A percentile compares a stretch with the other conserved stretches of the same genome.
These are phyloP conservation scores for Aspergillus felis DNA, from an alignment of 2,329 filamentous ascomycete species.

Conservation along the genomic window DNA sequence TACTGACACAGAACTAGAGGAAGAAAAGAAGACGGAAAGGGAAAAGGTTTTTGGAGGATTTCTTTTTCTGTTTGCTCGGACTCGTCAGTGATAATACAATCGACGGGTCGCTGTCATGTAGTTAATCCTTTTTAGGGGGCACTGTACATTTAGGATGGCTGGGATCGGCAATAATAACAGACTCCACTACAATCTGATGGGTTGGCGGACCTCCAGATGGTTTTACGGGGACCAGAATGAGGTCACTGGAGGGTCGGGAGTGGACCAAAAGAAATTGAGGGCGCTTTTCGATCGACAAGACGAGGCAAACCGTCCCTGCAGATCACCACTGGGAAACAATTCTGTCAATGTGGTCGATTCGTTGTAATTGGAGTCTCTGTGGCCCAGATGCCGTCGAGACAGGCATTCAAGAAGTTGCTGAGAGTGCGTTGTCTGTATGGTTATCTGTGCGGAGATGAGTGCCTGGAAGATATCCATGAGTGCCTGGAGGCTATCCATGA, in stretches of 20 bases:
- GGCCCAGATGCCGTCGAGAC: background rate
- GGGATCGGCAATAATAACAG: constrained; percentile 8
- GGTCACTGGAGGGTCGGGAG: constrained; percentile 14
- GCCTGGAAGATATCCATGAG: background rate
- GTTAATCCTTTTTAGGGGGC: background rate
- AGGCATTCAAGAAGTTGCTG: background rate
- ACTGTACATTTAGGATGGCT: constrained; percentile 3
- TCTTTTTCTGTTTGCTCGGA: background rate
- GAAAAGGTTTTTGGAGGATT: background rate
- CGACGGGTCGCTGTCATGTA: background rate
- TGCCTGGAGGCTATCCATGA: background rate
- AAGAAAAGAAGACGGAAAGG: background rate
- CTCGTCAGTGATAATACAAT: background rate
- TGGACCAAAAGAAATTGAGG: constrained; percentile 6
- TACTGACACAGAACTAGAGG: background rate
- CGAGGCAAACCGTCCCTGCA: constrained; percentile 9
- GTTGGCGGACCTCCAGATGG: constrained; percentile 9
- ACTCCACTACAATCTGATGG: constrained; percentile 10
- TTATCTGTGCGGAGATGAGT: background rate
- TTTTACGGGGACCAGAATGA: constrained; percentile 12
- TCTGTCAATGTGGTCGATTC: background rate
- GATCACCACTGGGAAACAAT: constrained; percentile 2
- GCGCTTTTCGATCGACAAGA: constrained; percentile 4
- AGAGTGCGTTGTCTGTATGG: background rate
- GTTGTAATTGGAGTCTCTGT: background rate